These are phyloP conservation scores for Chrysopogon serrulatus DNA, from an alignment of 176 grass and related monocot species.

Conservation along the genomic window DNA sequence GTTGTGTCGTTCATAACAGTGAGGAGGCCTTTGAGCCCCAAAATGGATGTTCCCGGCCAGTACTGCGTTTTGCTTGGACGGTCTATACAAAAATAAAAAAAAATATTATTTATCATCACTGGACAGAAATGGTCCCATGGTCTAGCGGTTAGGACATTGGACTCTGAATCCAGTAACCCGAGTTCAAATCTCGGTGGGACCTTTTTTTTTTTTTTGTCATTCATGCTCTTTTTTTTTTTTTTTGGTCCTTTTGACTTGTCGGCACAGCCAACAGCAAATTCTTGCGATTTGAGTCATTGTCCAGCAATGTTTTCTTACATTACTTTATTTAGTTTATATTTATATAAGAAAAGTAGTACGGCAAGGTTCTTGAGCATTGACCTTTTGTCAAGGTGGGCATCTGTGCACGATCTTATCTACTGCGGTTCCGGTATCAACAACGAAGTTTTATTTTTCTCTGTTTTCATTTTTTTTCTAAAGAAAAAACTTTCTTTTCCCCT, in stretches of 20 bases:
- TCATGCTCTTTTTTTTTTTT: neutral
- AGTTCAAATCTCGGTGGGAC: constrained; percentile 76
- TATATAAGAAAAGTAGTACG: neutral
- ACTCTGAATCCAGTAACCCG: constrained; percentile 79
- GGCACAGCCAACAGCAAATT: neutral
- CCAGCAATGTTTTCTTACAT: no score
- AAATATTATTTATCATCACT: no score
- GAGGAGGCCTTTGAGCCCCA: no score
- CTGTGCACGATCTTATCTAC: neutral
- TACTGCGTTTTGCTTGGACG: no score
- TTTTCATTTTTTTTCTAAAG: neutral
- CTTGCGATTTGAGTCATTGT: neutral
- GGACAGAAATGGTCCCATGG: constrained; percentile 38
- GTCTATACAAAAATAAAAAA: no score
- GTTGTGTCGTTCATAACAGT: no score
- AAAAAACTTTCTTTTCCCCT: neutral
- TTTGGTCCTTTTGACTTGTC: neutral
- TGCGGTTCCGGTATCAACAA: neutral
- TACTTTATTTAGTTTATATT: no score
- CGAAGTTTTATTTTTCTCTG: no score
- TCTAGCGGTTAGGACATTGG: constrained; percentile 79
- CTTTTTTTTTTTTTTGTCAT: neutral
- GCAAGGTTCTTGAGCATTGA: neutral
- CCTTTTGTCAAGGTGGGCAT: neutral
- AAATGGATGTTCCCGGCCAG: no score